A percentile compares a stretch with the other conserved stretches of the same genome.
phyloP scores from a whole-genome alignment of 257 asterid genomes.

The Cordia subcordata region DNA sequence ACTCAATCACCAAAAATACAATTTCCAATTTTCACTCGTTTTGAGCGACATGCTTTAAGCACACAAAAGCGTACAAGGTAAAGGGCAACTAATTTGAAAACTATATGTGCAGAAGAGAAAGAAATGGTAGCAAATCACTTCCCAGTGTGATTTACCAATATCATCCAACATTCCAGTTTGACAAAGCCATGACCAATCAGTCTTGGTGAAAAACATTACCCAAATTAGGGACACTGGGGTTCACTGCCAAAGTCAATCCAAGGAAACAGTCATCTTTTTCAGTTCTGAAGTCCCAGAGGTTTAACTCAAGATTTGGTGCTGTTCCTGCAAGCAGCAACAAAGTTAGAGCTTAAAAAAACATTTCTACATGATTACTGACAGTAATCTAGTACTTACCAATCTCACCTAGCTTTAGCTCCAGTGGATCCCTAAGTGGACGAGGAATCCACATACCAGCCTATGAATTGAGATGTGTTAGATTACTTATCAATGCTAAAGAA shows the following conservation, averaged over 20 bases:
- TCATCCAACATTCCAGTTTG: neutral
- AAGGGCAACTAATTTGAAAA: too few species aligned
- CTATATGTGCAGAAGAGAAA: too few species aligned
- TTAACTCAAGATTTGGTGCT: constrained; percentile 93
- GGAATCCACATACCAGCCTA: constrained; percentile 62
- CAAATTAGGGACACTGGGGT: constrained; percentile 66
- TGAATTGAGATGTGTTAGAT: constrained; percentile 31
- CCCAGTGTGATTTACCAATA: neutral
- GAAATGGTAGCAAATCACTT: neutral
- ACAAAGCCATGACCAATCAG: neutral
- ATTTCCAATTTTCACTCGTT: too few species aligned
- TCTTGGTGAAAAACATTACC: constrained; percentile 30
- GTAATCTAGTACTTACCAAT: constrained; percentile 24
- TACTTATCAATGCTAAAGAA: constrained; percentile 13
- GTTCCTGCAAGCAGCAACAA: constrained; percentile 40
- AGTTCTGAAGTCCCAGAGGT: constrained; percentile 81
- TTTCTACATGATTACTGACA: constrained; percentile 16
- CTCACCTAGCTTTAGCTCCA: constrained; percentile 63
- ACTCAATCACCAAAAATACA: too few species aligned
- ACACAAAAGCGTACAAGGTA: too few species aligned
- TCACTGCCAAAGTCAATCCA: constrained; percentile 90
- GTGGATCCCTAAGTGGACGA: constrained; percentile 54
- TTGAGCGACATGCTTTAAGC: too few species aligned
- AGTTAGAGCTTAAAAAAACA: neutral
- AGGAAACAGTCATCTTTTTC: constrained; percentile 78